Evolutionary conservation across 768 basidiomycete genomes (phyloP), one percentile per base, ranked within the genome.

Genomic region (Tephrocybe sp.): DNA sequence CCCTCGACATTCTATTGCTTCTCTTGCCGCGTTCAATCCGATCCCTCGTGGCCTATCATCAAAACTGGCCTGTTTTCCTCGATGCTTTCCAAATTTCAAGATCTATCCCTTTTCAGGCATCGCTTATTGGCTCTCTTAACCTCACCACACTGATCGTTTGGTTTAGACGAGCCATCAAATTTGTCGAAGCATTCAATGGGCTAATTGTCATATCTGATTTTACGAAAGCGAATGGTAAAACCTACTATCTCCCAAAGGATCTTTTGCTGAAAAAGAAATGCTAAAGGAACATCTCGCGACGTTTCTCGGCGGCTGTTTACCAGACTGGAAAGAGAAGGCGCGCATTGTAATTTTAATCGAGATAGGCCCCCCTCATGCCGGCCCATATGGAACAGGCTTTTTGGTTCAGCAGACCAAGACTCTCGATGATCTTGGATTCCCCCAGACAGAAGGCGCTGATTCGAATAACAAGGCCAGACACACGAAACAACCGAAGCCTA

Each of bases 271-370:
- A 20, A 7, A n/a, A n/a, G n/a, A n/a, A n/a, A 39, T n/a, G 3
- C 25, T 25, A 26, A 54, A 83, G 86, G 78, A 34, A 82, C 80
- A 42, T 73, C 81, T 48, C 71, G 76, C 41, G 63, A 74, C 14
- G 71, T 85, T 5, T 78, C 82, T 26, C 75, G 78, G 2, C 85
- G 86, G 56, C 66, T 90, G 28, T 77, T 90, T 60, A 83, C 80
- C 60, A 71, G 85, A 40, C 75, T 92, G 14, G 86, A 90, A 66
- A 73, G 73, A 30, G 85, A 91, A 75, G 87, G 90, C 87, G 28
- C 12, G 56, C 26, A 15, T 4, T 18, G 33, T 6, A 26, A 39
- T 23, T 3, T 15, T 7, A 30, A 30, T 53, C 48, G 15, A 12
- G 28, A 40, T 32, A n/a, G 26, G 43, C 24, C 17, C 14, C 39